Conservation (phyloP, 2,329 filamentous ascomycete genomes). For the Nigrospora sphaerica region DNA sequence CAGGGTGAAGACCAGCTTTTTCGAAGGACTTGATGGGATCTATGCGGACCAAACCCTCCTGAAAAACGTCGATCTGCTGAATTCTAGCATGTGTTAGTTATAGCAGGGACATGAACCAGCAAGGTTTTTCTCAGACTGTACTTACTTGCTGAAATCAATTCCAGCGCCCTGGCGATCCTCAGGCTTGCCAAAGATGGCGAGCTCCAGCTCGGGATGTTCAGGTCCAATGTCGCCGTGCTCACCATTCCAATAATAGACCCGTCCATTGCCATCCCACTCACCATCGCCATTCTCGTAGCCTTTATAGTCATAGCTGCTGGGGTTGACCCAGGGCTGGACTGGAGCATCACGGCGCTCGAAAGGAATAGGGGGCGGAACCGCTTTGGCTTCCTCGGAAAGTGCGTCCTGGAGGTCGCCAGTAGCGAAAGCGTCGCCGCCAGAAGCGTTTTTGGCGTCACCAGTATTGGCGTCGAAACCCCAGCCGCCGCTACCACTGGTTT, state of each 20-base stretch:
- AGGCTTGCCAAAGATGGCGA: slow-evolving; percentile 62
- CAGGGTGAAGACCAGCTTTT: slow-evolving; percentile 76
- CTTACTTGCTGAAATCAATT: slow-evolving; percentile 57
- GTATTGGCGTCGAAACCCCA: not conserved
- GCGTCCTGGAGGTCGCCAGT: slow-evolving; percentile 22
- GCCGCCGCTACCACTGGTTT: not conserved
- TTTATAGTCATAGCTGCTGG: slow-evolving; percentile 41
- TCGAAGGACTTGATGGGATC: slow-evolving; percentile 53
- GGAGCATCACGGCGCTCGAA: slow-evolving; percentile 6
- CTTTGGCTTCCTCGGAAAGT: slow-evolving; percentile 15
- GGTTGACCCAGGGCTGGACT: slow-evolving; percentile 37
- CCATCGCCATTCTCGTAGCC: slow-evolving; percentile 12
- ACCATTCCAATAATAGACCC: slow-evolving; percentile 75
- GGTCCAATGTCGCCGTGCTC: slow-evolving; percentile 84
- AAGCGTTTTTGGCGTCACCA: not conserved
- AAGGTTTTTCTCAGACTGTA: slow-evolving; percentile 5
- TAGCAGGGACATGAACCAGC: too few species aligned
- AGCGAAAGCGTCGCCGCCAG: not conserved
- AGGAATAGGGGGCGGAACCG: slow-evolving; percentile 2
- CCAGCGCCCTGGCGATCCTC: slow-evolving; percentile 43
- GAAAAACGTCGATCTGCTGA: slow-evolving; percentile 43
- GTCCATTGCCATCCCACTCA: slow-evolving; percentile 48
- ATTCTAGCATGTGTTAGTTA: slow-evolving; percentile 34
- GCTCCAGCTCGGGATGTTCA: slow-evolving; percentile 61
- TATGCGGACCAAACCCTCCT: slow-evolving; percentile 49